Evolutionary conservation across 257 asterid genomes (phyloP).

Genomic region (Nicotiana noctiflora): DNA sequence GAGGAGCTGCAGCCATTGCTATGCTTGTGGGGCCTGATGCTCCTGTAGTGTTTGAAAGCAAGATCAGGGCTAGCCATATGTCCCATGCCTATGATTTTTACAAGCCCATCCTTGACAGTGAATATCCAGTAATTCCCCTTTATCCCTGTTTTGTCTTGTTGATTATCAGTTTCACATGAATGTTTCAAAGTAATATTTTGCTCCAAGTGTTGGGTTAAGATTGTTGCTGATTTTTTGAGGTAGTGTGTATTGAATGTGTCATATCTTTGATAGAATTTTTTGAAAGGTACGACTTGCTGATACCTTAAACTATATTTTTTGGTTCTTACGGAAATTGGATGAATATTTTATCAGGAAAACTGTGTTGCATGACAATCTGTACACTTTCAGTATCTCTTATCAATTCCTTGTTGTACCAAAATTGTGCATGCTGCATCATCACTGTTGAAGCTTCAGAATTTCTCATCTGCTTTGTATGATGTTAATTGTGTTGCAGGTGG

Average conservation of each 20-base stretch:
- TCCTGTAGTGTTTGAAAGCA: slow-evolving; percentile 93
- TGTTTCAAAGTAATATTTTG: slow-evolving; percentile 1
- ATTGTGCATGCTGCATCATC: background rate
- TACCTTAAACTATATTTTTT: background rate
- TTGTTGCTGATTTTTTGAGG: background rate
- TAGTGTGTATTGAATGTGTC: background rate
- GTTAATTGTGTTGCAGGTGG: slow-evolving; percentile 49
- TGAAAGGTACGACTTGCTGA: background rate
- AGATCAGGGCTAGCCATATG: slow-evolving; percentile 94
- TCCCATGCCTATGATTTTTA: slow-evolving; percentile 92
- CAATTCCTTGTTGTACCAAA: background rate
- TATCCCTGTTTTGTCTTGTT: slow-evolving; percentile 8
- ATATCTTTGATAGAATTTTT: background rate
- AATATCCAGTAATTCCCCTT: slow-evolving; percentile 73
- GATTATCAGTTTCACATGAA: slow-evolving; percentile 6
- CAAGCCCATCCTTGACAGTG: slow-evolving; percentile 99
- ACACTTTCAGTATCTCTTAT: background rate
- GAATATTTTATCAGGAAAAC: background rate
- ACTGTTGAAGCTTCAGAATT: background rate
- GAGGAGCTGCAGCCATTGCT: slow-evolving; percentile 99
- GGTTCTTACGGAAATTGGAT: background rate
- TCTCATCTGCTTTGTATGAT: background rate
- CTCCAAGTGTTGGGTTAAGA: background rate
- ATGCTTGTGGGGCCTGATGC: slow-evolving; percentile 98
- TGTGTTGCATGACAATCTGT: background rate